Evolutionary conservation across 805 yeast genomes (phyloP), one percentile per base, ranked within the genome.

Genomic region (Pichia nakasei): DNA sequence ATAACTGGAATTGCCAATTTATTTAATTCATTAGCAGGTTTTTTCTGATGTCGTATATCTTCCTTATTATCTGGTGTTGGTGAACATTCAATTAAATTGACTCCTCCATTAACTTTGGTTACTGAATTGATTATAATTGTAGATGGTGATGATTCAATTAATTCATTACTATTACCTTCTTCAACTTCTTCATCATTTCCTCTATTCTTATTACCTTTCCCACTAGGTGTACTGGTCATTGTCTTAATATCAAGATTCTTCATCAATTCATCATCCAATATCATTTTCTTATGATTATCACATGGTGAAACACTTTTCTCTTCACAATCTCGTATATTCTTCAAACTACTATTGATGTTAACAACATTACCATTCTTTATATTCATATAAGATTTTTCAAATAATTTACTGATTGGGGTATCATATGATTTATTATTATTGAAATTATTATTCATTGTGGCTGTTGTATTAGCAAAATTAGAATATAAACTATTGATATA

Each of bases 1-100:
- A 61, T 57, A 6, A 38, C 39, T 18, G 46, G 46, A 36, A 26
- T 27, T 21, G 17, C 9, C 17, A 13, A 13, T 15, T 24, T 24
- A 24, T 8, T 24, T 24, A 24, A 24, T 24, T 11, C 12, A 24
- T 24, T 24, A 24, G 12, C 12, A 13, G 17, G 32, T 29, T 13
- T 12, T 29, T 29, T 29, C 6, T 29, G 7, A 11, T 11, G 11
- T 24, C n/a, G n/a, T n/a, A n/a, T 24, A 24, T 24, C 27, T 11
- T 32, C 20, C 18, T 32, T 61, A n/a, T 56, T 61, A n/a, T 52
- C 46, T 24, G 65, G 65, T 5, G 65, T 61, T 5, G 65, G 65
- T 17, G 64, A 59, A 44, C 26, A 38, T 17, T 20, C 46, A 35
- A 38, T 46, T 22, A 49, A 45, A 38, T 48, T 57, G 36, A 29